Percentiles rank a stretch among this genome's conserved stretches.
phyloP scores from a whole-genome alignment of 495 filamentous ascomycete genomes.

The Elaphomyces granulatus region DNA sequence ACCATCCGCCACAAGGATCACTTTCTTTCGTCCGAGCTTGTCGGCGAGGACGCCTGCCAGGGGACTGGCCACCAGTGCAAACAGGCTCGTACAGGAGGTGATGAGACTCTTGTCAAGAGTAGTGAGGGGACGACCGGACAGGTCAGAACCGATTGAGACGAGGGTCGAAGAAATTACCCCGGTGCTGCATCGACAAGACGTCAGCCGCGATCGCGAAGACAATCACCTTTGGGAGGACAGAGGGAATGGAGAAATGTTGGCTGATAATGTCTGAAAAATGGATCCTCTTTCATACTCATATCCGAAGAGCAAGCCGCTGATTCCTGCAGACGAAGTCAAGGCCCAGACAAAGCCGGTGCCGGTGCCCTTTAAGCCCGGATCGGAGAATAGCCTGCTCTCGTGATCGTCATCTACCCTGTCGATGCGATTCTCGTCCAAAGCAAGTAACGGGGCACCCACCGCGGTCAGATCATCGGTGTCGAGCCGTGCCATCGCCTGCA shows the following conservation, averaged over 20 bases:
- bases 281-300: slow-evolving; percentile 41
- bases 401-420: slow-evolving; percentile 6
- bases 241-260: neutral
- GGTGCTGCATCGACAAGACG: slow-evolving; percentile 39
- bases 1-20: slow-evolving; percentile 65
- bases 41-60: slow-evolving; percentile 65
- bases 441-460: slow-evolving; percentile 20
- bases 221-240: too few species aligned
- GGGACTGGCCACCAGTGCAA: slow-evolving; percentile 66
- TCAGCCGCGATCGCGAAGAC: slow-evolving; percentile 9
- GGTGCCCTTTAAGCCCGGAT: slow-evolving; percentile 8
- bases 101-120: slow-evolving; percentile 74
- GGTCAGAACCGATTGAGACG: slow-evolving; percentile 59
- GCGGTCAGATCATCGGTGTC: slow-evolving; percentile 14
- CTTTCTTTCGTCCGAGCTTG: slow-evolving; percentile 51
- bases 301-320: slow-evolving; percentile 78
- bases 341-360: slow-evolving; percentile 49
- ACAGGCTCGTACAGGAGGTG: slow-evolving; percentile 66
- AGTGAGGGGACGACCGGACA: slow-evolving; percentile 51
- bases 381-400: slow-evolving; percentile 5
- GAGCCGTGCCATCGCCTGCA: slow-evolving; percentile 13
- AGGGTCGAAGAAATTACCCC: slow-evolving; percentile 84
- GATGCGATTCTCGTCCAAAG: slow-evolving; percentile 8
- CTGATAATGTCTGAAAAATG: neutral
- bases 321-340: slow-evolving; percentile 65